Percentiles rank a stretch among this genome's conserved stretches.
Conservation (phyloP, 2,329 filamentous ascomycete genomes). For the Penicillium sp. region DNA sequence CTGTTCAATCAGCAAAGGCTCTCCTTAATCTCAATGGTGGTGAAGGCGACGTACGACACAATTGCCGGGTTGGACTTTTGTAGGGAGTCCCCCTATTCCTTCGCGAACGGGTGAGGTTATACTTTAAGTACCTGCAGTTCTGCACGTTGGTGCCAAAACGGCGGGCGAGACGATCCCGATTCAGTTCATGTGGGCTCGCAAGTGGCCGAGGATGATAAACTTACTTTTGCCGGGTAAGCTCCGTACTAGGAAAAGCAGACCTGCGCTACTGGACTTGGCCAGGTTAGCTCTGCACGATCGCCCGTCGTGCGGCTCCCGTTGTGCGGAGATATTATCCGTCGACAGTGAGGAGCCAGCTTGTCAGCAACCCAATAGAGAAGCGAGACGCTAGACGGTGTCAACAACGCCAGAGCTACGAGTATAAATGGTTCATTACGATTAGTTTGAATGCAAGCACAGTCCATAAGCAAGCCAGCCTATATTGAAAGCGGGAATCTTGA, state of each 20-base stretch:
- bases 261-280: background rate
- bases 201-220: conserved; percentile 12
- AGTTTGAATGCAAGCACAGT: background rate
- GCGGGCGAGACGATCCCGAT: background rate
- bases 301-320: background rate
- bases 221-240: background rate
- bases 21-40: background rate
- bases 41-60: conserved; percentile 11
- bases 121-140: background rate
- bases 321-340: no score
- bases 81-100: background rate
- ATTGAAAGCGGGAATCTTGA: background rate
- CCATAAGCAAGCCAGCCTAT: background rate
- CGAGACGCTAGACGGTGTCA: background rate
- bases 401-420: background rate
- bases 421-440: conserved; percentile 48
- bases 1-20: conserved; percentile 4
- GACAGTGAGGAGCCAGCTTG: background rate
- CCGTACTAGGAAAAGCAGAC: background rate
- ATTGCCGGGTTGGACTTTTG: background rate
- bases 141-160: background rate
- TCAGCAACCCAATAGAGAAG: background rate
- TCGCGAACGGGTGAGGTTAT: background rate
- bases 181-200: conserved; percentile 5
- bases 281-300: background rate